Evolutionary conservation across 805 yeast species (phyloP).

Genomic region (Isabelozyma heimii): DNA sequence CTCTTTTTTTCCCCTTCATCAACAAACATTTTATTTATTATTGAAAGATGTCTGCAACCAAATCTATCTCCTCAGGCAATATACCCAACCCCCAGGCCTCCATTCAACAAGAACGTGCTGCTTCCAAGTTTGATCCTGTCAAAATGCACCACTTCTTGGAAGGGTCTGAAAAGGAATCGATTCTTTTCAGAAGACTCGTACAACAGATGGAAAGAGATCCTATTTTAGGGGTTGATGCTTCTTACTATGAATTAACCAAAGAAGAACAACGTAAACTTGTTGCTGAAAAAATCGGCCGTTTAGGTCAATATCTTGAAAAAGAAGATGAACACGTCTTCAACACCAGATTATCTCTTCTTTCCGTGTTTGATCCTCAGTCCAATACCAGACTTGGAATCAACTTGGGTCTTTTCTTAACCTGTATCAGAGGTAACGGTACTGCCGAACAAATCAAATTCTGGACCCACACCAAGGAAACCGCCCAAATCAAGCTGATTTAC

Average conservation of each 20-base stretch:
- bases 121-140: conserved; percentile 29
- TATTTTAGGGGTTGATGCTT: conserved; percentile 49
- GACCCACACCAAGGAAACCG: conserved; percentile 69
- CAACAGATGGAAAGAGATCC: conserved; percentile 70
- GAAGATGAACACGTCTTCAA: conserved; percentile 47
- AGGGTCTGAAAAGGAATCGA: conserved; percentile 41
- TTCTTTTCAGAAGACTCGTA: conserved; percentile 45
- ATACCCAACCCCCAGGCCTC: conserved; percentile 34
- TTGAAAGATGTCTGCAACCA: neutral
- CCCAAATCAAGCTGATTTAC: conserved; percentile 52
- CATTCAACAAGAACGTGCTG: conserved; percentile 32
- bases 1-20: neutral
- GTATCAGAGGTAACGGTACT: conserved; percentile 86
- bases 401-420: conserved; percentile 77
- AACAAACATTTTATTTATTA: neutral
- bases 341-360: conserved; percentile 56
- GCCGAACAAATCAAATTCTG: conserved; percentile 80
- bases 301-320: conserved; percentile 60
- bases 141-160: conserved; percentile 42
- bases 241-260: conserved; percentile 58
- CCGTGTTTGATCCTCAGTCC: conserved; percentile 73
- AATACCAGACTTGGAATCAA: conserved; percentile 86
- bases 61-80: conserved; percentile 7
- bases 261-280: conserved; percentile 57
- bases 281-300: conserved; percentile 58